These are phyloP conservation scores for Nicotiana tomentosiformis DNA, from an alignment of 257 asterid species.

Conservation along the genomic window DNA sequence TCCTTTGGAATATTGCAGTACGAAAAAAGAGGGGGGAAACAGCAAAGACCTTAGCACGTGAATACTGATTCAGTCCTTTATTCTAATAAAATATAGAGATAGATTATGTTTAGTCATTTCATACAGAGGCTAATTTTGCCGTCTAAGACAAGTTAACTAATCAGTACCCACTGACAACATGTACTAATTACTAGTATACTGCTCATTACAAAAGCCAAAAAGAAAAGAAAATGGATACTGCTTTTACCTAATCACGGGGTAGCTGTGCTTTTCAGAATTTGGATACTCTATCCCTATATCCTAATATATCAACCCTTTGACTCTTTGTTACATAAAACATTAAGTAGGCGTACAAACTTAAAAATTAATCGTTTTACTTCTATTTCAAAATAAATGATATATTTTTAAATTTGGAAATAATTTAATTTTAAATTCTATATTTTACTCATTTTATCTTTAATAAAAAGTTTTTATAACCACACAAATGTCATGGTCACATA, in stretches of 20 bases:
- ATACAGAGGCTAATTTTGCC: background rate
- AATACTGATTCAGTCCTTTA: background rate
- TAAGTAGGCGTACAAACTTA: no score
- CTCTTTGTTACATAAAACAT: background rate
- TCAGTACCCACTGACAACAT: background rate
- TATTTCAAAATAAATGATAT: no score
- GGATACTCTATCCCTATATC: background rate
- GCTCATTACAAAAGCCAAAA: background rate
- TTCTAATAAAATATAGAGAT: background rate
- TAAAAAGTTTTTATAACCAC: no score
- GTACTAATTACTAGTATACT: background rate
- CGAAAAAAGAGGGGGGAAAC: background rate
- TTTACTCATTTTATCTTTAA: no score
- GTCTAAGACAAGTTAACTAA: background rate
- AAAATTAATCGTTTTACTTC: no score
- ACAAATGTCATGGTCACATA: no score
- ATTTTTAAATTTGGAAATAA: no score
- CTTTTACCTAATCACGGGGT: background rate
- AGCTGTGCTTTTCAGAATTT: background rate
- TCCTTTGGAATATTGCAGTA: no score
- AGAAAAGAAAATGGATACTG: background rate
- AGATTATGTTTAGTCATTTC: background rate
- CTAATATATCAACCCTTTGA: background rate
- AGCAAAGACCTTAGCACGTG: background rate
- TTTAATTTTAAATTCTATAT: no score